Evolutionary conservation across 2,329 filamentous ascomycete genomes (phyloP).

Genomic region (Alternaria conjuncta): DNA sequence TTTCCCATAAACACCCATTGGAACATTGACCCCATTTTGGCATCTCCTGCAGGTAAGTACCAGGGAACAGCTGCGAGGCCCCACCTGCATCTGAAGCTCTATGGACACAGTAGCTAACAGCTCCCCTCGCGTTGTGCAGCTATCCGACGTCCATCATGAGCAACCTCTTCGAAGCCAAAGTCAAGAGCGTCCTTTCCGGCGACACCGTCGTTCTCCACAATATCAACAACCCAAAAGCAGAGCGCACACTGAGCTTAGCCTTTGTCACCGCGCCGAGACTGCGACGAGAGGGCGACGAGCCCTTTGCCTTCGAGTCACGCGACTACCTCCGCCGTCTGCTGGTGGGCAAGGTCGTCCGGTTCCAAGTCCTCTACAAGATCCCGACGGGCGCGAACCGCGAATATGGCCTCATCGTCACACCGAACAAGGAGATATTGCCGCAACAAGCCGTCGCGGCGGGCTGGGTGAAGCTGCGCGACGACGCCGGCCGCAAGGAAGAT

Average conservation of each 20-base stretch:
- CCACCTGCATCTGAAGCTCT: constrained; percentile 11
- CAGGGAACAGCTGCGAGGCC: constrained; percentile 1
- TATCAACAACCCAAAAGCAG: constrained; percentile 78
- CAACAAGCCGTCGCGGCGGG: constrained; percentile 86
- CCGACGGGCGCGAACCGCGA: constrained; percentile 79
- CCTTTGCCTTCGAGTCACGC: constrained; percentile 90
- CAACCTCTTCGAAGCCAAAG: constrained; percentile 55
- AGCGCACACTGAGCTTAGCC: constrained; percentile 87
- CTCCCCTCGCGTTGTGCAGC: constrained; percentile 17
- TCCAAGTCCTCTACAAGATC: constrained; percentile 85
- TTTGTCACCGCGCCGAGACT: constrained; percentile 90
- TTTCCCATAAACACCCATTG: background rate
- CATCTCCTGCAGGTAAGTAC: constrained; percentile 12
- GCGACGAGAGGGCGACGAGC: constrained; percentile 88
- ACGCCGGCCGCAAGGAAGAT: constrained; percentile 90
- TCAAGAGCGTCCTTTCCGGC: constrained; percentile 93
- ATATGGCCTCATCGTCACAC: constrained; percentile 81
- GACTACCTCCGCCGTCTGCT: constrained; percentile 85
- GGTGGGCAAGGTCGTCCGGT: constrained; percentile 87
- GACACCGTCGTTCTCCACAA: constrained; percentile 88
- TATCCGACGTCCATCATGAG: constrained; percentile 30
- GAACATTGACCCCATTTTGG: constrained; percentile 2
- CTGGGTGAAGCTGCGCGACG: constrained; percentile 92
- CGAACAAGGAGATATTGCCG: constrained; percentile 73
- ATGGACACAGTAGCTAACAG: constrained; percentile 40